A percentile compares a stretch with the other conserved stretches of the same genome.
Conservation (phyloP, 495 filamentous ascomycete species). For the Neurospora sp. region DNA sequence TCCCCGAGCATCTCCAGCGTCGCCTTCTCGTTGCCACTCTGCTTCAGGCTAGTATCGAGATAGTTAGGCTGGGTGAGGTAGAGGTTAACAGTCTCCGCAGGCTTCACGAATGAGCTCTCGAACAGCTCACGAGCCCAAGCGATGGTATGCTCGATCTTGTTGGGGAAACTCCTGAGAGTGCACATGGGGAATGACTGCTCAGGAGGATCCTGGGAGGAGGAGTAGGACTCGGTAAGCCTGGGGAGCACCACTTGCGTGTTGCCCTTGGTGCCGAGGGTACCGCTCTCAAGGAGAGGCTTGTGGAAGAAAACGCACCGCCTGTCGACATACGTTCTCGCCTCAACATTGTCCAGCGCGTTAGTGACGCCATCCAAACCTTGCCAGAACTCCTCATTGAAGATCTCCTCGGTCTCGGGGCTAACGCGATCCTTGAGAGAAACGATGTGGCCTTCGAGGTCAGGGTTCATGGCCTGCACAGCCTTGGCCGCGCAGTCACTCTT, state of each 20-base stretch:
- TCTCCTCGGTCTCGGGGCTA: constrained; percentile 80
- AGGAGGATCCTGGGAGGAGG: constrained; percentile 94
- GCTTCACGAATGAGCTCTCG: constrained; percentile 85
- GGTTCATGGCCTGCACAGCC: constrained; percentile 90
- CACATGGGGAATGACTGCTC: constrained; percentile 99
- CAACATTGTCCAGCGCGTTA: constrained; percentile 96
- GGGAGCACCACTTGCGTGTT: constrained; percentile 96
- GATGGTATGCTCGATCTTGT: constrained; percentile 98
- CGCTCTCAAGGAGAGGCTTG: constrained; percentile 92
- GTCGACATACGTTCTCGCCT: constrained; percentile 95
- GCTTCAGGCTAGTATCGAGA: constrained; percentile 79
- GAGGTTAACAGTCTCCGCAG: constrained; percentile 88
- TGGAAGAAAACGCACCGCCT: constrained; percentile 97
- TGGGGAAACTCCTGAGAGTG: constrained; percentile 94
- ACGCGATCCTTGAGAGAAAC: constrained; percentile 79
- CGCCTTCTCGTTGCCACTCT: constrained; percentile 92
- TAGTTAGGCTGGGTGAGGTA: constrained; percentile 91
- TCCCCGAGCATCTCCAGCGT: constrained; percentile 85
- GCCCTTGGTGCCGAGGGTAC: constrained; percentile 95
- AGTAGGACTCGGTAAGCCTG: constrained; percentile 89
- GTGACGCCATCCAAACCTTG: constrained; percentile 80
- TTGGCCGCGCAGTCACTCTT: constrained; percentile 94
- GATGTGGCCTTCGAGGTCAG: constrained; percentile 78
- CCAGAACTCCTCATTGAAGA: constrained; percentile 97
- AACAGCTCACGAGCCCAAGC: constrained; percentile 96